These are phyloP conservation scores for Posidonia oceanica DNA, from an alignment of 116 monocot species.

Conservation along the genomic window DNA sequence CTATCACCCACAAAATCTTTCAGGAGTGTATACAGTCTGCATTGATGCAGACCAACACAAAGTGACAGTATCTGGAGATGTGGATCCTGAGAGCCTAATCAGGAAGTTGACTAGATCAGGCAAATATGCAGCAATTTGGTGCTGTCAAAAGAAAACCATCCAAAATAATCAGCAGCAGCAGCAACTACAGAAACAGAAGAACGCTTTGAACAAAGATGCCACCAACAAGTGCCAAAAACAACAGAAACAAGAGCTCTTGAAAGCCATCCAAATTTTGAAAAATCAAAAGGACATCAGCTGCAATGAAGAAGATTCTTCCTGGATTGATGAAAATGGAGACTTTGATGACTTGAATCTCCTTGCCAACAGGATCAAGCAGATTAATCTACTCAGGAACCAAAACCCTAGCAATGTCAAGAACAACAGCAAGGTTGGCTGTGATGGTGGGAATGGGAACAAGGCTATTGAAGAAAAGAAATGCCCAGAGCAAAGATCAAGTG, in stretches of 20 bases:
- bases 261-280: too few species aligned
- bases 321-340: background rate
- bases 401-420: too few species aligned
- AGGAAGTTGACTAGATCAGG: constrained; percentile 67
- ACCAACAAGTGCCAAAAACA: background rate
- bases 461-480: background rate
- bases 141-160: background rate
- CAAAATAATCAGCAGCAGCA: background rate
- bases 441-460: background rate
- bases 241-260: background rate
- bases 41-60: constrained; percentile 64
- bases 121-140: constrained; percentile 59
- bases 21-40: constrained; percentile 56
- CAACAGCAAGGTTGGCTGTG: too few species aligned
- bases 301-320: too few species aligned
- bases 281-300: too few species aligned
- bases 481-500: background rate
- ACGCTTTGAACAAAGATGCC: too few species aligned
- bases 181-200: too few species aligned
- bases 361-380: background rate
- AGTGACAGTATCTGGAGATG: constrained; percentile 70
- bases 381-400: background rate
- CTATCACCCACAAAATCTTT: background rate
- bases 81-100: constrained; percentile 45
- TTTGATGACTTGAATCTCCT: background rate